These are phyloP conservation scores for Leptomonas pyrrhocoris DNA, from an alignment of 208 protist genomes.

Conservation along the genomic window DNA sequence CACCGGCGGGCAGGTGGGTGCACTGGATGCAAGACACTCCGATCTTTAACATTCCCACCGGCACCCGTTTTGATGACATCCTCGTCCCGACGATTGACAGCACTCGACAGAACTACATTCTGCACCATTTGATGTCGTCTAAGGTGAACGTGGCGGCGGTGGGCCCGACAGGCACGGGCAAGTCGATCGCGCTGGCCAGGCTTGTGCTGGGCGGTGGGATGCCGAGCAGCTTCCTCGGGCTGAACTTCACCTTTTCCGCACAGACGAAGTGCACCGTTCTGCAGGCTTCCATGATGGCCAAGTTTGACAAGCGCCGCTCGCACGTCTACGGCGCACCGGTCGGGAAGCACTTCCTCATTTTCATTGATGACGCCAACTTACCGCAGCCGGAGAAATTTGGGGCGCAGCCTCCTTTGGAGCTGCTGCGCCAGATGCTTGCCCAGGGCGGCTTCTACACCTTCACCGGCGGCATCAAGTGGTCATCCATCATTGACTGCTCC, in stretches of 20 bases:
- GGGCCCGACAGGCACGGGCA: slow-evolving; percentile 95
- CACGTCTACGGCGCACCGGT: slow-evolving; percentile 88
- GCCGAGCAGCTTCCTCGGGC: slow-evolving; percentile 75
- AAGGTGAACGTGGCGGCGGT: slow-evolving; percentile 88
- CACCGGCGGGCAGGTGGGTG: slow-evolving; percentile 54
- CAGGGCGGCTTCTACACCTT: slow-evolving; percentile 93
- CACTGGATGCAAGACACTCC: slow-evolving; percentile 52
- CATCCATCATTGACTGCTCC: slow-evolving; percentile 93
- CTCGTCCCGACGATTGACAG: slow-evolving; percentile 95
- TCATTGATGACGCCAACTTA: slow-evolving; percentile 94
- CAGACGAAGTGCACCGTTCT: slow-evolving; percentile 91
- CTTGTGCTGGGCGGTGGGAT: slow-evolving; percentile 84
- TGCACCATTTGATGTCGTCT: slow-evolving; percentile 76
- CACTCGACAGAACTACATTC: slow-evolving; percentile 89
- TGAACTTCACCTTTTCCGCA: slow-evolving; percentile 93
- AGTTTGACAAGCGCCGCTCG: slow-evolving; percentile 94
- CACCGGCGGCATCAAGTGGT: slow-evolving; percentile 84
- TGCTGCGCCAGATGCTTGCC: slow-evolving; percentile 91
- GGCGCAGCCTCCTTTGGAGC: slow-evolving; percentile 93
- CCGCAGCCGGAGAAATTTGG: slow-evolving; percentile 93
- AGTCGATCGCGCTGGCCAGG: slow-evolving; percentile 89
- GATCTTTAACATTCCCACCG: slow-evolving; percentile 50
- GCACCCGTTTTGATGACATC: slow-evolving; percentile 90
- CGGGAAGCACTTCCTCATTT: slow-evolving; percentile 92
- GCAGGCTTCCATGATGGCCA: slow-evolving; percentile 93